Base-by-base conservation (phyloP, 768 basidiomycete species). In the Punctularia strigosozonata region DNA sequence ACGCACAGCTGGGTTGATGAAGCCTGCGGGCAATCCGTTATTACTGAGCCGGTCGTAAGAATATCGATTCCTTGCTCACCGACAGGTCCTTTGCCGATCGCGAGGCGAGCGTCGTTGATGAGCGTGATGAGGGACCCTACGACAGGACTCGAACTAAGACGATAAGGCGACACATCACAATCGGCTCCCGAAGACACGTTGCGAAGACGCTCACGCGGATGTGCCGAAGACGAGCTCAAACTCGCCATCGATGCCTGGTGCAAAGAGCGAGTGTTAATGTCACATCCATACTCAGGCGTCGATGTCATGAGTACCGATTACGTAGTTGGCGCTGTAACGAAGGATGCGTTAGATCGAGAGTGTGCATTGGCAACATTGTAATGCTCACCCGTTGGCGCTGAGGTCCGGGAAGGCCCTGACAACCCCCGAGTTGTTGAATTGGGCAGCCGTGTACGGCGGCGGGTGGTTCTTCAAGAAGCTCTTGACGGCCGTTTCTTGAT, bases 1-100 rank as follows among this genome's bases (percentile, higher is more conserved):
- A n/a, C n/a, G 14, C 54, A 76, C 80, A 23, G 77, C 76, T 25
- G 80, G 80, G 50, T 84, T 84, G 44, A 83, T 70, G 49, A 57
- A 60, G 6, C 58, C 36, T 38, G 13, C 14, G 6, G 17, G 10
- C 10, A 34, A 25, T 14, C 19, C 15, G 6, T 33, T 10, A 23
- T 14, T 8, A 35, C 15, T 39, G 28, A 21, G 15, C 25, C 30
- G 15, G 20, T 21, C 23, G 3, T 5, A 28, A 12, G 18, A 10
- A 25, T n/a, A 8, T 5, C n/a, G 18, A 20, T 5, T 21, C 12
- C 2, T 3, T 25, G 26, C 38, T 30, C 31, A 37, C 49, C 62
- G 15, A 64, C 49, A 1, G 61, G 57, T 18, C 45, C 42, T 46
- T 63, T 63, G n/a, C 57, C 54, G 7, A 42, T 35, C 3, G 57